Evolutionary conservation across 2,329 filamentous ascomycete genomes (phyloP).

Genomic region (Aureobasidium uvarum): DNA sequence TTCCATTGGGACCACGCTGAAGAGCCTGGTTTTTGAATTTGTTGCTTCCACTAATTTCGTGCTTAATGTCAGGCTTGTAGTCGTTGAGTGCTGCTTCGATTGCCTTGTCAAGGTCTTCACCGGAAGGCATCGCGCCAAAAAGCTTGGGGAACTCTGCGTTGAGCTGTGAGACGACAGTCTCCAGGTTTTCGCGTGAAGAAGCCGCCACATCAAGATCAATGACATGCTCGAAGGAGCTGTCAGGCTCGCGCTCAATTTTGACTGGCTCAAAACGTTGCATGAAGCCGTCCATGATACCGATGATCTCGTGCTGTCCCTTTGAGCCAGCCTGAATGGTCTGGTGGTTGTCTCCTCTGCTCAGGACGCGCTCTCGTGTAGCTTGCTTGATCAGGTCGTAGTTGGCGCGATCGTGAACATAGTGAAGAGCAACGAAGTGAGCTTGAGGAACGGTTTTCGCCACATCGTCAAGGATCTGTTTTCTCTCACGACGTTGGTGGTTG

Average conservation of each 20-base stretch:
- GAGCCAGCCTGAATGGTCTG: slow-evolving; percentile 91
- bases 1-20: slow-evolving; percentile 26
- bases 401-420: slow-evolving; percentile 74
- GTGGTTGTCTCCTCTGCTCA: slow-evolving; percentile 89
- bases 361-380: slow-evolving; percentile 73
- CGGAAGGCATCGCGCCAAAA: slow-evolving; percentile 66
- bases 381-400: slow-evolving; percentile 69
- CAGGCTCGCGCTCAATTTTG: slow-evolving; percentile 65
- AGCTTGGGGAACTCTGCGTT: slow-evolving; percentile 76
- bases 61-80: slow-evolving; percentile 73
- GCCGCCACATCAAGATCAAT: slow-evolving; percentile 78
- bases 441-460: slow-evolving; percentile 60
- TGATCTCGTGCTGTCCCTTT: slow-evolving; percentile 68
- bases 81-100: slow-evolving; percentile 71
- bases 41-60: slow-evolving; percentile 64
- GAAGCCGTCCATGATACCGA: slow-evolving; percentile 94
- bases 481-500: slow-evolving; percentile 85
- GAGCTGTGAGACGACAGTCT: slow-evolving; percentile 69
- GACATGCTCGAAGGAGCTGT: slow-evolving; percentile 76
- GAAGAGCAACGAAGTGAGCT: slow-evolving; percentile 76
- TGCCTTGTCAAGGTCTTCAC: slow-evolving; percentile 74
- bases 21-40: slow-evolving; percentile 37
- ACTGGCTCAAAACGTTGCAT: slow-evolving; percentile 79
- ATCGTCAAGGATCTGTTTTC: slow-evolving; percentile 82
- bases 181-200: slow-evolving; percentile 81